Percentiles rank a stretch among this genome's conserved stretches.
phyloP scores from a whole-genome alignment of 495 filamentous ascomycete species.

The Glonium stellatum region DNA sequence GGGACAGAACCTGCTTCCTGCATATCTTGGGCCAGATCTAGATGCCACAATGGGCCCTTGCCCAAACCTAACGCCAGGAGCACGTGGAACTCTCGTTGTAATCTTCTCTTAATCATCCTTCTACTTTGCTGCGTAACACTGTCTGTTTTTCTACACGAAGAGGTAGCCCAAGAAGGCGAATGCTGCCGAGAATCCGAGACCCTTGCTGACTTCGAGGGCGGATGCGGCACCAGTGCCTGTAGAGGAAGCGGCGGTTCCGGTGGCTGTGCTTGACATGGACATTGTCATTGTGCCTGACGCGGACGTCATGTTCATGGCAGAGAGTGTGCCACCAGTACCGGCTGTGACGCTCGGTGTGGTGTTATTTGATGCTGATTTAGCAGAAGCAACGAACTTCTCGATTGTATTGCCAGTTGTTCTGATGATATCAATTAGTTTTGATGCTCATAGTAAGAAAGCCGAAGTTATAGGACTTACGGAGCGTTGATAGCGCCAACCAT shows the following conservation, averaged over 20 bases:
- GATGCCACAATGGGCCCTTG: too few species aligned
- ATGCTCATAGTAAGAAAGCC: background rate
- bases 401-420: slow-evolving; percentile 17
- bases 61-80: too few species aligned
- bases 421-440: background rate
- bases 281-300: background rate
- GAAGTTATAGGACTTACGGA: slow-evolving; percentile 20
- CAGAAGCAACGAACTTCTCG: background rate
- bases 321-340: slow-evolving; percentile 9
- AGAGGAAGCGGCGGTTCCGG: background rate
- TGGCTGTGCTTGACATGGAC: background rate
- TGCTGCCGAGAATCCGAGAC: slow-evolving; percentile 10
- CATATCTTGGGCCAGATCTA: too few species aligned
- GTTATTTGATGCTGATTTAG: slow-evolving; percentile 3
- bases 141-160: slow-evolving; percentile 7
- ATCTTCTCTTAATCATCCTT: too few species aligned
- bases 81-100: too few species aligned
- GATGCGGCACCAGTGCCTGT: slow-evolving; percentile 10
- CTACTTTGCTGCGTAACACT: background rate
- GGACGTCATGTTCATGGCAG: background rate
- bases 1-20: too few species aligned
- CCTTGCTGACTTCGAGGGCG: slow-evolving; percentile 1
- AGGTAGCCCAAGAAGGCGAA: slow-evolving; percentile 18
- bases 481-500: slow-evolving; percentile 48
- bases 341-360: slow-evolving; percentile 2